Conservation (phyloP, 2,329 filamentous ascomycete species). For the Fonsecaea erecta region DNA sequence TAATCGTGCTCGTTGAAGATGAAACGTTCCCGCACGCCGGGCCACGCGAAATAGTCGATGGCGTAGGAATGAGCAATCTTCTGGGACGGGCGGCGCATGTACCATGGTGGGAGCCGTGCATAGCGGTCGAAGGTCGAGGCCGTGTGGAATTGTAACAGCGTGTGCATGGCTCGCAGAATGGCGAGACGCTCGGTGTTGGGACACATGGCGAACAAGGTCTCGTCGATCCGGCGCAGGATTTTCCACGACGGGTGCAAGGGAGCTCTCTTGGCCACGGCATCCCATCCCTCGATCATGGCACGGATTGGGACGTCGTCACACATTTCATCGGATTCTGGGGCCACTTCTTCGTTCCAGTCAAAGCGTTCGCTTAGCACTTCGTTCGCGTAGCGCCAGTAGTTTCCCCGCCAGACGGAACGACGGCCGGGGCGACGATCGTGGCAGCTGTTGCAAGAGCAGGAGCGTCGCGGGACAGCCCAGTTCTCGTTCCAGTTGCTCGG, state of each 20-base stretch:
- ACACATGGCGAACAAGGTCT: constrained; percentile 30
- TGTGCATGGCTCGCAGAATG: constrained; percentile 34
- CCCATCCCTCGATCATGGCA: constrained; percentile 35
- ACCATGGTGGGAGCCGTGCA: constrained; percentile 34
- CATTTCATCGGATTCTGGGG: constrained; percentile 21
- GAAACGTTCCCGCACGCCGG: constrained; percentile 36
- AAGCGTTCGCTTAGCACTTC: constrained; percentile 33
- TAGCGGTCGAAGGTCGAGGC: constrained; percentile 31
- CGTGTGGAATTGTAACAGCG: constrained; percentile 34
- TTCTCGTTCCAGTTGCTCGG: constrained; percentile 21
- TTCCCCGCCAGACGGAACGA: constrained; percentile 26
- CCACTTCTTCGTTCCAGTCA: constrained; percentile 25
- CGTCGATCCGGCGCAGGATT: constrained; percentile 34
- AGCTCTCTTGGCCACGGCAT: constrained; percentile 32
- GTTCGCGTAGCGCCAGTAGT: constrained; percentile 36
- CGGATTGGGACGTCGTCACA: constrained; percentile 35
- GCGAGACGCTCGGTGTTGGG: constrained; percentile 33
- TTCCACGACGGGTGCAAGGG: constrained; percentile 35
- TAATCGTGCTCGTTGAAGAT: constrained; percentile 37
- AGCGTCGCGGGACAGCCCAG: constrained; percentile 18
- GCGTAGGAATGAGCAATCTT: constrained; percentile 36
- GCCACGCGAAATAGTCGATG: constrained; percentile 37
- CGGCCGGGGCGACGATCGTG: constrained; percentile 16
- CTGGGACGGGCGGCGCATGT: constrained; percentile 33
- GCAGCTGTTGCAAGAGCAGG: constrained; percentile 25